Percentiles rank a stretch among this genome's conserved stretches.
These are phyloP conservation scores for Ustilago crameri DNA, from an alignment of 1,284 basidiomycete genomes.

Conservation along the genomic window DNA sequence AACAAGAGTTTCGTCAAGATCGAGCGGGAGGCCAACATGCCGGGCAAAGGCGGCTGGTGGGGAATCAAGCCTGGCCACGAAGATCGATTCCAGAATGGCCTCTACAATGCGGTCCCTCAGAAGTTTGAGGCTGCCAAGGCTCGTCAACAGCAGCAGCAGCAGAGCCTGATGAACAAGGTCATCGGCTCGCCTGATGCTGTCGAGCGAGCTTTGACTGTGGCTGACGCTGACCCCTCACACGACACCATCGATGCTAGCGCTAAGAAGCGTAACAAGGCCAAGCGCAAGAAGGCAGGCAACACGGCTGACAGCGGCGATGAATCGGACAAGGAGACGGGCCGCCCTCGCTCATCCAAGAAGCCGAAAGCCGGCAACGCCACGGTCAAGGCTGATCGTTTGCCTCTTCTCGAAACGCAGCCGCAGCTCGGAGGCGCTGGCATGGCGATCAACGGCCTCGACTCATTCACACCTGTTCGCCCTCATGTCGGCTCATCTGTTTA, in stretches of 20 bases:
- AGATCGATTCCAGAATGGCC: constrained; percentile 61
- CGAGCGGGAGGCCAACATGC: constrained; percentile 65
- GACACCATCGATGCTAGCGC: constrained; percentile 16
- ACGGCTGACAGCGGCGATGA: constrained; percentile 34
- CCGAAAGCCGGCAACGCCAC: constrained; percentile 9
- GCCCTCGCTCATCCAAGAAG: constrained; percentile 27
- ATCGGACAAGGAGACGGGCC: constrained; percentile 29
- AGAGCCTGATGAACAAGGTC: constrained; percentile 20
- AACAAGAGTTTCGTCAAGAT: constrained; percentile 81
- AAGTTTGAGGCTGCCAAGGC: constrained; percentile 52
- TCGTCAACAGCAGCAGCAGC: constrained; percentile 32
- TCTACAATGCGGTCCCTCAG: constrained; percentile 51
- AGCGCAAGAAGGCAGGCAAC: constrained; percentile 38
- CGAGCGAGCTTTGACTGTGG: constrained; percentile 10
- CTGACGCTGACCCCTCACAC: constrained; percentile 13
- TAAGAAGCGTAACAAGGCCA: constrained; percentile 44
- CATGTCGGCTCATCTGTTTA: constrained; percentile 32
- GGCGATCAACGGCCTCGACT: constrained; percentile 37
- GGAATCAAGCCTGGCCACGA: constrained; percentile 68
- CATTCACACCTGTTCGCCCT: constrained; percentile 48
- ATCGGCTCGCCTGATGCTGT: constrained; percentile 26
- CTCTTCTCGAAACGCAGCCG: constrained; percentile 47
- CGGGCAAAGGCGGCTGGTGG: constrained; percentile 70
- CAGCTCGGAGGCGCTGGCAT: constrained; percentile 19
- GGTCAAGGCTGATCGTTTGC: constrained; percentile 29